Evolutionary conservation across 306 rosid genomes (phyloP).

Genomic region (Ziziphus jujuba): DNA sequence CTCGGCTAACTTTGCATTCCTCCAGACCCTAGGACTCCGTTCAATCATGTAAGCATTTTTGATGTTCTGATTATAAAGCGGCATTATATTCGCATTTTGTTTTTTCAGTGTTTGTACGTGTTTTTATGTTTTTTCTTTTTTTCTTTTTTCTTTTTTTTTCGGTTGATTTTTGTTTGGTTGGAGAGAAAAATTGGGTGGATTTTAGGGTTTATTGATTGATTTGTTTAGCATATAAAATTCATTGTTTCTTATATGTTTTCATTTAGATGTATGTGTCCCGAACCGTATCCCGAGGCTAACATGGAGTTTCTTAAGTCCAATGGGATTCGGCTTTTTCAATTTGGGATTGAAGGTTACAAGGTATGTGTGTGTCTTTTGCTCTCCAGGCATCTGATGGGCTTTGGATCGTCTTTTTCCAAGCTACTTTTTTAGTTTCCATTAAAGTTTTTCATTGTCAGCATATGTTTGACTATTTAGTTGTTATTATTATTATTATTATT

Average conservation of each 20-base stretch:
- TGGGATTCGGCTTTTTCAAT: slow-evolving; percentile 82
- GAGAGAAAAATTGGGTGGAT: not conserved
- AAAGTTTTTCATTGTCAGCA: slow-evolving; percentile 12
- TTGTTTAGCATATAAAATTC: not conserved
- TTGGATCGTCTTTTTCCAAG: not conserved
- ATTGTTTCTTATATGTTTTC: slow-evolving; percentile 23
- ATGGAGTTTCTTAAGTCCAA: slow-evolving; percentile 85
- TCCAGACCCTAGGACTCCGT: slow-evolving; percentile 80
- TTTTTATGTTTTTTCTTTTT: slow-evolving; percentile 4
- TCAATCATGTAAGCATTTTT: slow-evolving; percentile 68
- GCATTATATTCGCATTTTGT: not conserved
- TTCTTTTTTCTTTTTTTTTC: not conserved
- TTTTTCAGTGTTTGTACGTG: not conserved
- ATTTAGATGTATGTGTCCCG: slow-evolving; percentile 92
- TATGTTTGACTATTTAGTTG: not conserved
- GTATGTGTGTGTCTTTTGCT: slow-evolving; percentile 32
- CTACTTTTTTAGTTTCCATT: slow-evolving; percentile 1
- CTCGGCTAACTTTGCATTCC: slow-evolving; percentile 80
- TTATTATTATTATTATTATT: too few relatives aligned
- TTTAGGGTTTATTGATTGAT: not conserved
- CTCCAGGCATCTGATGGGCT: too few relatives aligned
- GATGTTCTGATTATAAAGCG: not conserved
- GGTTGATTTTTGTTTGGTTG: not conserved
- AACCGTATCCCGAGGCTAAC: slow-evolving; percentile 81
- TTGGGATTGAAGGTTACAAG: slow-evolving; percentile 95